A percentile compares a stretch with the other conserved stretches of the same genome.
These are phyloP conservation scores for Erucastrum elatum DNA, from an alignment of 345 rosid genomes.

Conservation along the genomic window DNA sequence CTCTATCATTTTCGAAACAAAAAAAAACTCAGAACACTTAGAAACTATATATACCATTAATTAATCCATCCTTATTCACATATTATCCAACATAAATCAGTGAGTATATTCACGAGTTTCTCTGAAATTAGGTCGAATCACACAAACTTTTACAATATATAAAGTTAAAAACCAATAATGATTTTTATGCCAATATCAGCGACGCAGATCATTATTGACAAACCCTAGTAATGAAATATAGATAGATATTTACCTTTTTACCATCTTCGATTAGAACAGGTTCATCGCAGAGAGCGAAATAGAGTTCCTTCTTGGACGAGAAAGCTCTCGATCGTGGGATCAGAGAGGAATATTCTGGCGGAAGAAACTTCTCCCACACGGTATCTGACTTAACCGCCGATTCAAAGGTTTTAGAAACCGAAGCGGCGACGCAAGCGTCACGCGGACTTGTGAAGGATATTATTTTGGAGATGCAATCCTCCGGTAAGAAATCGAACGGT, in stretches of 20 bases:
- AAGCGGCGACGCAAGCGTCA: conserved; percentile 42
- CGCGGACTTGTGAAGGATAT: conserved; percentile 45
- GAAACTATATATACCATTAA: neutral
- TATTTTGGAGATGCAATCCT: conserved; percentile 38
- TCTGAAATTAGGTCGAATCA: neutral
- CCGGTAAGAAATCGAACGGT: conserved; percentile 14
- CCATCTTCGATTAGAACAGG: neutral
- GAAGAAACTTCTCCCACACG: conserved; percentile 56
- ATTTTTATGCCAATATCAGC: neutral
- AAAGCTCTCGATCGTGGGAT: neutral
- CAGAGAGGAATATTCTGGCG: conserved; percentile 37
- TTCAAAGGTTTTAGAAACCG: conserved; percentile 41
- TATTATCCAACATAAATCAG: neutral
- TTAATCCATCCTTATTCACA: neutral
- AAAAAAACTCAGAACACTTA: neutral
- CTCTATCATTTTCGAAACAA: neutral
- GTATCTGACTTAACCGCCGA: conserved; percentile 44
- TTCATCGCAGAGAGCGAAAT: conserved; percentile 41
- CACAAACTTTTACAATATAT: neutral
- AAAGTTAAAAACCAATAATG: neutral
- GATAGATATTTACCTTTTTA: neutral
- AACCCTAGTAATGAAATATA: neutral
- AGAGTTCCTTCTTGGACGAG: conserved; percentile 48
- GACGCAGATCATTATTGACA: neutral
- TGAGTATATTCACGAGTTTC: neutral